Evolutionary conservation across 164 flowering plant genomes (phyloP), one percentile per base, ranked within the genome.

Genomic region (Tetrastigma voinierianum): DNA sequence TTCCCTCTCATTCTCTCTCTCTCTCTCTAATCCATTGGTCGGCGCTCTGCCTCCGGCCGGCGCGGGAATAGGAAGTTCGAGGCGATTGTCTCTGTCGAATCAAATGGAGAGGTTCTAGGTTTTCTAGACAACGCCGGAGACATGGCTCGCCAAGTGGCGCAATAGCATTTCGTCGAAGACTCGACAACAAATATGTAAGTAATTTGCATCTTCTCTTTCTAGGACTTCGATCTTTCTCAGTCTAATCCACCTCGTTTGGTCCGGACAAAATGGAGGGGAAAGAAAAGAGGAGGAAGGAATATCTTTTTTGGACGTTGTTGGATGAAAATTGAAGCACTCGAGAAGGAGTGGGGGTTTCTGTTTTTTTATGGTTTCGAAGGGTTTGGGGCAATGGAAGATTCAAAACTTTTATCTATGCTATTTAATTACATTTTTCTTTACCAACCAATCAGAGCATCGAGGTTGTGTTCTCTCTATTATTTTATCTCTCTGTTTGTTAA

Each of bases 131-230:
- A 9, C 60, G 60, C 14, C 40, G 64, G 44, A 51, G 68, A 69
- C 19, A 93, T 95, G 99, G 86, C 99, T 66, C 91, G 98, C 45
- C 96, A 89, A 51, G 57, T 77, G 61, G 59, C 85, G 10, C 13
- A 89, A 10, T n/a, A 93, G 32, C 85, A 83, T 60, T 81, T 91
- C 70, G 74, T 84, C 90, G 58, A 96, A 91, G 80, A 93, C 92
- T 96, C 58, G 98, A 91, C 66, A 90, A 93, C 79, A 96, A 93
- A 96, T 96, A 93, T 53, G 99, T 96, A 73, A 77, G 86, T 17
- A 8, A 2, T 10, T 14, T 23, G 10, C 62, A 16, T 51, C 3
- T 11, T 44, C 4, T 15, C 52, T 53, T 32, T 3, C 46, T 21
- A 49, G 59, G 55, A 15, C 43, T 11, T 16, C n/a, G 12, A 9